A percentile compares a stretch with the other conserved stretches of the same genome.
These are phyloP conservation scores for Chrysanthemum lavandulifolium DNA, from an alignment of 129 eudicot genomes.

Conservation along the genomic window DNA sequence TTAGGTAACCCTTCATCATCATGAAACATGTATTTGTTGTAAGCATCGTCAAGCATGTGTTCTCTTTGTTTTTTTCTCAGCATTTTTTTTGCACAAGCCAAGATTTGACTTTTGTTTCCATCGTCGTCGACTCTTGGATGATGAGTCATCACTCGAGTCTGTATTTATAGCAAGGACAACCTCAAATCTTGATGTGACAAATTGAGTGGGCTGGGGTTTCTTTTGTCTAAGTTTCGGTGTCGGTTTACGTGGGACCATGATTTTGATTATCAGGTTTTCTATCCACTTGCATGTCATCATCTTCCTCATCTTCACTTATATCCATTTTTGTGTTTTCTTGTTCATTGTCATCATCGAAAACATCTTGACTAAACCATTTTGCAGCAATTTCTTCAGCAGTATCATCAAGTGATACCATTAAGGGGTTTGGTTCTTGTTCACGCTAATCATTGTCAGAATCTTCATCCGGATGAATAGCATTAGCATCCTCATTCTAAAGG, in stretches of 20 bases:
- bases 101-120: slow-evolving; percentile 69
- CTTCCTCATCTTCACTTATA: slow-evolving; percentile 52
- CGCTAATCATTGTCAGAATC: slow-evolving; percentile 67
- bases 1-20: slow-evolving; percentile 71
- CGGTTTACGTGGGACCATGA: slow-evolving; percentile 34
- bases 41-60: slow-evolving; percentile 77
- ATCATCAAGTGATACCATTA: slow-evolving; percentile 60
- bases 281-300: slow-evolving; percentile 51
- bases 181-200: slow-evolving; percentile 51
- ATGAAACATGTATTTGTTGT: slow-evolving; percentile 79
- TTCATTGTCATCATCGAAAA: slow-evolving; percentile 56
- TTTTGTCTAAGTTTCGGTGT: slow-evolving; percentile 22
- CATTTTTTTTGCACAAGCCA: slow-evolving; percentile 83
- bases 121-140: slow-evolving; percentile 76
- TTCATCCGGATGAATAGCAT: no score
- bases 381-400: slow-evolving; percentile 69
- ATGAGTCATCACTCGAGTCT: slow-evolving; percentile 74
- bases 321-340: slow-evolving; percentile 31
- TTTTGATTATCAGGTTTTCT: slow-evolving; percentile 30
- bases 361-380: slow-evolving; percentile 81
- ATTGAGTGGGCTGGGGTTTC: slow-evolving; percentile 27
- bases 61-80: slow-evolving; percentile 74
- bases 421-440: slow-evolving; percentile 71
- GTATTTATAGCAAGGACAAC: slow-evolving; percentile 75
- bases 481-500: no score